Evolutionary conservation across 805 yeast genomes (phyloP).

Genomic region (Ogataea pini): DNA sequence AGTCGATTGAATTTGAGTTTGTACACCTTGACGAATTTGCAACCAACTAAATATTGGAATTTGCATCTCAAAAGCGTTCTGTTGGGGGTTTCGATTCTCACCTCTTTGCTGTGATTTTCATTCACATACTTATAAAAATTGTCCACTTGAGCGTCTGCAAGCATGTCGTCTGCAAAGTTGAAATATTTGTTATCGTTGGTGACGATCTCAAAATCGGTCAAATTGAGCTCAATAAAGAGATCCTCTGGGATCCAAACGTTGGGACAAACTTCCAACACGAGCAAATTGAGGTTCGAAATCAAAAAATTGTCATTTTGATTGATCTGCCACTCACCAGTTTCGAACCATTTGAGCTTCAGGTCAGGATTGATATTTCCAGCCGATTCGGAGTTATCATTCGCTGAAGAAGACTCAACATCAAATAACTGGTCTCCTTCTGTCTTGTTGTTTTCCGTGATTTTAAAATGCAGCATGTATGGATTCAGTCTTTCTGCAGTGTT

Average conservation of each 20-base stretch:
- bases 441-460: slow-evolving; percentile 29
- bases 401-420: slow-evolving; percentile 1
- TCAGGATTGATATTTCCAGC: slow-evolving; percentile 4
- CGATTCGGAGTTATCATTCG: neutral
- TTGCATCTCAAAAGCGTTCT: slow-evolving; percentile 8
- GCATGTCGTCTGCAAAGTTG: slow-evolving; percentile 16
- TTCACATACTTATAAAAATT: slow-evolving; percentile 23
- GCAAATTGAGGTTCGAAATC: slow-evolving; percentile 21
- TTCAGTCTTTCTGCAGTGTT: slow-evolving; percentile 19
- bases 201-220: slow-evolving; percentile 28
- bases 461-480: slow-evolving; percentile 36
- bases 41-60: slow-evolving; percentile 29
- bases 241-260: slow-evolving; percentile 37
- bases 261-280: slow-evolving; percentile 35
- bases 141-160: slow-evolving; percentile 18
- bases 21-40: slow-evolving; percentile 31
- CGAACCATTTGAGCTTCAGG: slow-evolving; percentile 27
- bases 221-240: slow-evolving; percentile 24
- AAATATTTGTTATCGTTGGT: slow-evolving; percentile 28
- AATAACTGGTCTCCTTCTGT: slow-evolving; percentile 10
- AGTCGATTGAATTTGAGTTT: slow-evolving; percentile 29
- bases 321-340: slow-evolving; percentile 29
- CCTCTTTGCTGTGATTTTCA: slow-evolving; percentile 16
- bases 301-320: slow-evolving; percentile 20
- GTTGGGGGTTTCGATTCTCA: slow-evolving; percentile 6